These are phyloP conservation scores for Daldinia loculata DNA, from an alignment of 495 filamentous ascomycete species.

Conservation along the genomic window DNA sequence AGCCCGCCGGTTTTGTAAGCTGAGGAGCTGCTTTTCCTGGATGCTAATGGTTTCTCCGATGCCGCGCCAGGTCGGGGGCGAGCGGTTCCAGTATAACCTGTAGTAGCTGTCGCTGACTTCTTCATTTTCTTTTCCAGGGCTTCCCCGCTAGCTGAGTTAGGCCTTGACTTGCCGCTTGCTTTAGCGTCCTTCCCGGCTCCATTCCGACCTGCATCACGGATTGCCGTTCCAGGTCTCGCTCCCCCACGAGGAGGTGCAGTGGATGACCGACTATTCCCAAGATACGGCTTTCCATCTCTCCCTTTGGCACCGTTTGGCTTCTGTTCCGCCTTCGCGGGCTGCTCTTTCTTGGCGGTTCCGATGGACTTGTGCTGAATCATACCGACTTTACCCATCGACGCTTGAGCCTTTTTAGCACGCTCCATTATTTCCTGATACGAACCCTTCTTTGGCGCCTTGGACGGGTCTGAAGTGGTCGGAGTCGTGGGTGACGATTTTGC, in stretches of 20 bases:
- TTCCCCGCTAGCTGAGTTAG: constrained; percentile 31
- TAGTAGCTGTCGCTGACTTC: constrained; percentile 64
- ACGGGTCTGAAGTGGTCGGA: constrained; percentile 38
- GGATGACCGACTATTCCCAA: constrained; percentile 39
- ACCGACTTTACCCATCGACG: constrained; percentile 56
- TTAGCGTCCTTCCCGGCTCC: constrained; percentile 30
- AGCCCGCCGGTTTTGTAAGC: constrained; percentile 41
- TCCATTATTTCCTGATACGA: constrained; percentile 75
- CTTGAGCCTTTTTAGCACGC: constrained; percentile 65
- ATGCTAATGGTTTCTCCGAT: constrained; percentile 40
- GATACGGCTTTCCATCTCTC: constrained; percentile 34
- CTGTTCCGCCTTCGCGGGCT: constrained; percentile 50
- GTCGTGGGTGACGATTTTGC: constrained; percentile 41
- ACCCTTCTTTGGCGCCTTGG: constrained; percentile 66
- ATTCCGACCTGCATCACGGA: constrained; percentile 33
- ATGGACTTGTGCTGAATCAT: constrained; percentile 66
- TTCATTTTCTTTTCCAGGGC: constrained; percentile 61
- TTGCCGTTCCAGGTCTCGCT: constrained; percentile 29
- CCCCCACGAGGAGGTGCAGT: constrained; percentile 33
- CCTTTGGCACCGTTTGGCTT: constrained; percentile 38
- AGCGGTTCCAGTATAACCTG: constrained; percentile 66
- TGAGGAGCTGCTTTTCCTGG: constrained; percentile 35
- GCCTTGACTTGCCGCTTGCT: constrained; percentile 27
- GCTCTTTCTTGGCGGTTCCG: constrained; percentile 59
- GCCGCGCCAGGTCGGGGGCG: constrained; percentile 52